Evolutionary conservation across 1,284 basidiomycete species (phyloP).

Genomic region (Cerioporus squamosus): DNA sequence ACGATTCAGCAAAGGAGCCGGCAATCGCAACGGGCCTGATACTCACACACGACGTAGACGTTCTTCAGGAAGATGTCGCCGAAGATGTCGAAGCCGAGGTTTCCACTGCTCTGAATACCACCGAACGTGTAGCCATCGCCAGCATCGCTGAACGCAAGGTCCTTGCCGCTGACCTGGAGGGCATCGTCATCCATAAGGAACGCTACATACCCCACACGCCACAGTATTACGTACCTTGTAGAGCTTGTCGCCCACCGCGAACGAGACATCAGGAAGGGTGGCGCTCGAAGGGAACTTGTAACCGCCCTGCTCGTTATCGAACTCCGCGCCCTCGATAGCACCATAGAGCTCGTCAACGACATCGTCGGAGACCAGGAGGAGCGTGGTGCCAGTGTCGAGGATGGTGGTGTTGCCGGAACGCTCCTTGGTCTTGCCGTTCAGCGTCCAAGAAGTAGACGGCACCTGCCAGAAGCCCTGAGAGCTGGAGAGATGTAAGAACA

Average conservation of each 20-base stretch:
- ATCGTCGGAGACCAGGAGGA: conserved; percentile 38
- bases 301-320: conserved; percentile 40
- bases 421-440: conserved; percentile 32
- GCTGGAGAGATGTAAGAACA: conserved; percentile 13
- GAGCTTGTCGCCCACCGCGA: conserved; percentile 39
- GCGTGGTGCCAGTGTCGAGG: conserved; percentile 46
- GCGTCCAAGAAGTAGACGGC: conserved; percentile 28
- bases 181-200: conserved; percentile 13
- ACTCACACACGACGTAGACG: conserved; percentile 44
- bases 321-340: conserved; percentile 36
- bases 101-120: conserved; percentile 42
- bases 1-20: background rate
- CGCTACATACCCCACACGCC: background rate
- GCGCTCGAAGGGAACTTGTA: conserved; percentile 41
- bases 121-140: conserved; percentile 33
- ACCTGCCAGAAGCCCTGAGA: conserved; percentile 43
- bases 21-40: background rate
- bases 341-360: conserved; percentile 37
- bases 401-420: conserved; percentile 40
- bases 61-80: conserved; percentile 44
- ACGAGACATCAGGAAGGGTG: conserved; percentile 36
- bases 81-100: conserved; percentile 42
- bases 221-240: conserved; percentile 25
- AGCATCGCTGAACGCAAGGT: conserved; percentile 35
- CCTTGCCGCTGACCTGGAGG: conserved; percentile 33